Evolutionary conservation across 768 basidiomycete species (phyloP).

Genomic region (Wakefieldia striispora): DNA sequence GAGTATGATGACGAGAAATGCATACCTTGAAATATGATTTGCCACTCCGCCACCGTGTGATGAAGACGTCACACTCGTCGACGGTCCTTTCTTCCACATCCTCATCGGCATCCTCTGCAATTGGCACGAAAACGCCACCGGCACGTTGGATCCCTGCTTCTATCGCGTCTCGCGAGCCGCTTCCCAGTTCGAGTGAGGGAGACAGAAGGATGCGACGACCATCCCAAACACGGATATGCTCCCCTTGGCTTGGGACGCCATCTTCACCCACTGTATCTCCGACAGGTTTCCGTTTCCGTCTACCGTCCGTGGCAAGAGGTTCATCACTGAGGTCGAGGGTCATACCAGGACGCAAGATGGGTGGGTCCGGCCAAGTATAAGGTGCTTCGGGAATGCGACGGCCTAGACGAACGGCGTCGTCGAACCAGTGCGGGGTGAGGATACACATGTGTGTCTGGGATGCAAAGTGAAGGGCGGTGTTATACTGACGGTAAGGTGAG

Average conservation of each 20-base stretch:
- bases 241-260: slow-evolving; percentile 16
- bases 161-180: slow-evolving; percentile 50
- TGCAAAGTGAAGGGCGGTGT: slow-evolving; percentile 55
- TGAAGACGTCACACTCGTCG: slow-evolving; percentile 63
- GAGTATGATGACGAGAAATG: not conserved
- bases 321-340: slow-evolving; percentile 16
- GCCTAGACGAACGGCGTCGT: slow-evolving; percentile 67
- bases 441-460: slow-evolving; percentile 59
- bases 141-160: slow-evolving; percentile 57
- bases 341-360: slow-evolving; percentile 37
- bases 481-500: slow-evolving; percentile 30
- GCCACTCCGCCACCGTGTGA: slow-evolving; percentile 70
- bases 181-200: slow-evolving; percentile 51
- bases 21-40: slow-evolving; percentile 67
- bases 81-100: slow-evolving; percentile 36
- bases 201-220: slow-evolving; percentile 62
- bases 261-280: slow-evolving; percentile 22
- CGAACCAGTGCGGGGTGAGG: slow-evolving; percentile 92
- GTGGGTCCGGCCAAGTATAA: slow-evolving; percentile 77
- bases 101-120: slow-evolving; percentile 43
- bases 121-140: slow-evolving; percentile 55
- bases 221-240: slow-evolving; percentile 53
- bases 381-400: slow-evolving; percentile 47
- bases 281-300: slow-evolving; percentile 23
- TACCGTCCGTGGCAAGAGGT: slow-evolving; percentile 14